Percentiles rank a stretch among this genome's conserved stretches.
phyloP scores from a whole-genome alignment of 371 early-diverging fungal species.

The Rhizopus arrhizus region DNA sequence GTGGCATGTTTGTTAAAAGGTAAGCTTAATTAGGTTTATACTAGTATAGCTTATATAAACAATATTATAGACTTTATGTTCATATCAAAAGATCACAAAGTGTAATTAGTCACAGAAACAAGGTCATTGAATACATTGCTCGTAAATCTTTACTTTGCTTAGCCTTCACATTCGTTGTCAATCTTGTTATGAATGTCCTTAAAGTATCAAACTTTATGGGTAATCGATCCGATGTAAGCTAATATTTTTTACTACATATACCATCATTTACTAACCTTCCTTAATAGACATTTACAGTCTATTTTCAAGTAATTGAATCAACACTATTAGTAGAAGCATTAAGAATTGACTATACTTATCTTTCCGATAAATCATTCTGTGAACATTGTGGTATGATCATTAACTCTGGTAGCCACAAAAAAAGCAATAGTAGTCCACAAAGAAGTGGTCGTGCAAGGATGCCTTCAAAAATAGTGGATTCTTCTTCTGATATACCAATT shows the following conservation, averaged over 20 bases:
- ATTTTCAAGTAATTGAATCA: conserved; percentile 47
- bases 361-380: conserved; percentile 37
- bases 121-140: conserved; percentile 48
- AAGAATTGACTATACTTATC: conserved; percentile 36
- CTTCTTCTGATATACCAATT: conserved; percentile 13
- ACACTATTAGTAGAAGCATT: conserved; percentile 48
- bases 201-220: conserved; percentile 44
- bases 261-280: not conserved
- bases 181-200: conserved; percentile 46
- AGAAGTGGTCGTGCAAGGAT: conserved; percentile 6
- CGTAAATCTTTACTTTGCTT: conserved; percentile 48
- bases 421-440: conserved; percentile 6
- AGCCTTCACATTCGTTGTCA: conserved; percentile 41
- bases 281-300: conserved; percentile 42
- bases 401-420: conserved; percentile 11
- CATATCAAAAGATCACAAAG: conserved; percentile 36
- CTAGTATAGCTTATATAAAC: not conserved
- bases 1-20: conserved; percentile 56
- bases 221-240: conserved; percentile 46
- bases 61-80: conserved; percentile 33
- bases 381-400: conserved; percentile 45
- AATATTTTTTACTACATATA: not conserved
- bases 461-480: conserved; percentile 8
- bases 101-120: conserved; percentile 41
- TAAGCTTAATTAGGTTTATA: conserved; percentile 1